These are phyloP conservation scores for Mallotus nudiflorus DNA, from an alignment of 345 rosid genomes.

Conservation along the genomic window DNA sequence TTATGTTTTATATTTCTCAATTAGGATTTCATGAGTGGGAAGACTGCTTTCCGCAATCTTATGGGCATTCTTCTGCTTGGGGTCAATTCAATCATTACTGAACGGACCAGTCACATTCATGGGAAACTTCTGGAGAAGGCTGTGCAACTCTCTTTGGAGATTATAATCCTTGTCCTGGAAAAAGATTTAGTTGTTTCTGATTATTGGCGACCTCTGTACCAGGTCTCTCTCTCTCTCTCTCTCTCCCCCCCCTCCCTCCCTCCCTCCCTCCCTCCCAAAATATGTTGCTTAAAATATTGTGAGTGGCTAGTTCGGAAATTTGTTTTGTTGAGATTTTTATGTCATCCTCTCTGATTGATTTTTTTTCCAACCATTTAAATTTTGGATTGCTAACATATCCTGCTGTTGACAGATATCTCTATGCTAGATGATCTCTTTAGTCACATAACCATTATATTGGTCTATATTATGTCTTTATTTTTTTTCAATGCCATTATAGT, in stretches of 20 bases:
- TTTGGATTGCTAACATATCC: not conserved
- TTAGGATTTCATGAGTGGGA: constrained; percentile 99
- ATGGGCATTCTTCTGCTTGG: constrained; percentile 86
- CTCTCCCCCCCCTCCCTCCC: not conserved
- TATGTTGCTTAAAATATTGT: not conserved
- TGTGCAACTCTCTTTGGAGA: constrained; percentile 83
- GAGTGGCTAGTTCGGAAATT: not conserved
- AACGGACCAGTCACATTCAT: constrained; percentile 69
- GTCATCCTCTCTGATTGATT: not conserved
- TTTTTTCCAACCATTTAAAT: not conserved
- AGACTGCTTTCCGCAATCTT: constrained; percentile 77
- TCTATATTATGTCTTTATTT: not conserved
- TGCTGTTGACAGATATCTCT: not conserved
- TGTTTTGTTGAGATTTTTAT: not conserved
- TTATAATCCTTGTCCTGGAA: constrained; percentile 72
- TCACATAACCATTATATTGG: not conserved
- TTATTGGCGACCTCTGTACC: constrained; percentile 93
- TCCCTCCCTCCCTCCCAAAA: not conserved
- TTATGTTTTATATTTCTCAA: constrained; percentile 11
- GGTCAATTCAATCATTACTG: constrained; percentile 69
- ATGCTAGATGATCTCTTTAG: not conserved
- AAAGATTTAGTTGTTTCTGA: constrained; percentile 79
- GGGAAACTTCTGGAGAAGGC: constrained; percentile 89
- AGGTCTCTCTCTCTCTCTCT: constrained; percentile 39
- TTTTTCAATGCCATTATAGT: not conserved